Percentiles rank a stretch among this genome's conserved stretches.
Conservation (phyloP, 2,329 filamentous ascomycete genomes). For the Venturia aucupariae region DNA sequence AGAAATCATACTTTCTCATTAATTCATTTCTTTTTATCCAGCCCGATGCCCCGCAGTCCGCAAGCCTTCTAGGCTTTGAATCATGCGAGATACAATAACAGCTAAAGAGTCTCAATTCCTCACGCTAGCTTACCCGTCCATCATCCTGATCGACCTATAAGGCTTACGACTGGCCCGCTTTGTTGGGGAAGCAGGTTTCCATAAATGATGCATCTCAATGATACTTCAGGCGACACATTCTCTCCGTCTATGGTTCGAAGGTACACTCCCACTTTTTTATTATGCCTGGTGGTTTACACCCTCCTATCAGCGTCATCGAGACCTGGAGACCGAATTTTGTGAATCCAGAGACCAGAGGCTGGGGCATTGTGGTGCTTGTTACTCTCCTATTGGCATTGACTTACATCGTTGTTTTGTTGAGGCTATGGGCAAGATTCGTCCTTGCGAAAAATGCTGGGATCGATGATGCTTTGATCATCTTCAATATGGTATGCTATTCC, state of each 20-base stretch:
- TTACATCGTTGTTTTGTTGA: conserved; percentile 16
- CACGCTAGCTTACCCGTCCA: not conserved
- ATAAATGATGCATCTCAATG: not conserved
- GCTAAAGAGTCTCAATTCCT: not conserved
- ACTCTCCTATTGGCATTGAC: conserved; percentile 16
- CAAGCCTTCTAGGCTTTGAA: not conserved
- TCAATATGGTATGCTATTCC: conserved; percentile 20
- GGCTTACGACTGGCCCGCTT: not conserved
- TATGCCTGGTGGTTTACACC: conserved; percentile 8
- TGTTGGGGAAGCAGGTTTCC: not conserved
- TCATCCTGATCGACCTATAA: not conserved
- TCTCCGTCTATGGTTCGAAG: not conserved
- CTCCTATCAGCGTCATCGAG: conserved; percentile 2
- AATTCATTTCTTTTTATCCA: not conserved
- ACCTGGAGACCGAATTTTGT: not conserved
- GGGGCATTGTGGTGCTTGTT: conserved; percentile 6
- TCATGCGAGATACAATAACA: not conserved
- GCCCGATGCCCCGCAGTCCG: not conserved
- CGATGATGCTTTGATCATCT: conserved; percentile 20
- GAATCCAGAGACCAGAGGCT: conserved; percentile 7
- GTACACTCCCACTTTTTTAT: not conserved
- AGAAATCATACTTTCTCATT: not conserved
- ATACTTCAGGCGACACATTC: not conserved
- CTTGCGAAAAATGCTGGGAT: conserved; percentile 16
- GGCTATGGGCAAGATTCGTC: conserved; percentile 18